These are phyloP conservation scores for Quercus ilex DNA, from an alignment of 306 rosid species.

Conservation along the genomic window DNA sequence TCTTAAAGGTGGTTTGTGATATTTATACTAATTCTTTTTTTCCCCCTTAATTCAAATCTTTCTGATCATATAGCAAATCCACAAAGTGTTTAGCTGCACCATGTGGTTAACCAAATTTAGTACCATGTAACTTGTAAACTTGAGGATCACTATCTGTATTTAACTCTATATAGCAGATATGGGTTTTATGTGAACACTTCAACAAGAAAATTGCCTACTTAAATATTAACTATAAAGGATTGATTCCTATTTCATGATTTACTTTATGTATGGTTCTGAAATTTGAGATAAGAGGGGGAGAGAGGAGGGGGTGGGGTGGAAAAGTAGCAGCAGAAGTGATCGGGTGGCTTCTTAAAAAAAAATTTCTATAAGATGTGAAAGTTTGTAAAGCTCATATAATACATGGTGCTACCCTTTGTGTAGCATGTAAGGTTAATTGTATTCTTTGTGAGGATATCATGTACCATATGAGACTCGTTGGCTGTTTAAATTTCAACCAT, in stretches of 20 bases:
- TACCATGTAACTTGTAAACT: not conserved
- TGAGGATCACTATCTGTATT: not conserved
- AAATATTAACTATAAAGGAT: not conserved
- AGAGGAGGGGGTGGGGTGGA: not conserved
- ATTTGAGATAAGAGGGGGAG: not conserved
- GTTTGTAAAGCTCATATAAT: not conserved
- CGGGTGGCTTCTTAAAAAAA: not conserved
- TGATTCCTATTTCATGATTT: not conserved
- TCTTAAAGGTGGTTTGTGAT: not conserved
- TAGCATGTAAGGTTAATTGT: not conserved
- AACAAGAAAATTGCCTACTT: not conserved
- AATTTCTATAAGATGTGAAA: not conserved
- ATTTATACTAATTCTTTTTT: not conserved
- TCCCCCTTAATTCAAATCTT: not conserved
- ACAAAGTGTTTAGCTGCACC: not conserved
- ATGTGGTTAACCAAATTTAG: not conserved
- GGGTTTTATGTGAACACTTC: not conserved
- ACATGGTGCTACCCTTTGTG: not conserved
- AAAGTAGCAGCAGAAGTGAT: not conserved
- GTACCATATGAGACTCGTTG: no score
- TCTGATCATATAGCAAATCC: not conserved
- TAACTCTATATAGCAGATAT: not conserved
- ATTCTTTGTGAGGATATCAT: not conserved
- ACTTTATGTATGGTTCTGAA: not conserved
- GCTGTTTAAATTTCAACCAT: no score